Base-by-base conservation (phyloP, 495 filamentous ascomycete species). In the Penicillium psychrofluorescens region DNA sequence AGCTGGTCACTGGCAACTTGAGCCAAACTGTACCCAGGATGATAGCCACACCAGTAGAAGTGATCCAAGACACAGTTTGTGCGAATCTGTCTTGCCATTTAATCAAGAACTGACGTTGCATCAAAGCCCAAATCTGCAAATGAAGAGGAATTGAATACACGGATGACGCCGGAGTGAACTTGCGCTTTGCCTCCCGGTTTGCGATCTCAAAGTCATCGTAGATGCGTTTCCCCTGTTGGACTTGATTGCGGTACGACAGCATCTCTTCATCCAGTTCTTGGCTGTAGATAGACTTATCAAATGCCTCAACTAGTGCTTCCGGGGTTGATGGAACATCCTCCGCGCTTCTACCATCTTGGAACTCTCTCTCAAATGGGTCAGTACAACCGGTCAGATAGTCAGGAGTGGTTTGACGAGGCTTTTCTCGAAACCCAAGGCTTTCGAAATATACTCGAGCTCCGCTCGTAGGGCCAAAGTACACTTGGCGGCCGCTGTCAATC, bases 371-470 rank as follows among this genome's bases (percentile, higher is more conserved):
- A 48, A 83, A 88, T 7, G 84, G 81, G 57, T 94, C 86, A 1
- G 89, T 92, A 54, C 81, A 87, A 11, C 84, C 84, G 7, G 88
- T 94, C 14, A 95, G 70, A 49, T 86, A 95, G 55, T 95, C 88
- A 0, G 87, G 82, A 0, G 86, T 91, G 0, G 88, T 95, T 55
- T 89, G 84, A 33, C 88, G 71, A n/a, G 85, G 85, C 43, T 84
- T 85, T 10, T 81, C 77, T 8, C 80, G 69, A 55, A 88, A 95
- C 6, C 90, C 89, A 11, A 95, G 77, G 0, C 74, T 74, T 50
- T 91, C 87, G 44, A 95, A 94, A 55, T 95, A 95, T 6, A 67
- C 59, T 41, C 83, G 66, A 7, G 89, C 89, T 50, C 88, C 79
- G 0, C 64, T 57, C 0, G 80, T 60, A 0, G 84, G 81, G 0